Evolutionary conservation across 805 yeast genomes (phyloP), one percentile per base, ranked within the genome.

Genomic region (Candida corydali): DNA sequence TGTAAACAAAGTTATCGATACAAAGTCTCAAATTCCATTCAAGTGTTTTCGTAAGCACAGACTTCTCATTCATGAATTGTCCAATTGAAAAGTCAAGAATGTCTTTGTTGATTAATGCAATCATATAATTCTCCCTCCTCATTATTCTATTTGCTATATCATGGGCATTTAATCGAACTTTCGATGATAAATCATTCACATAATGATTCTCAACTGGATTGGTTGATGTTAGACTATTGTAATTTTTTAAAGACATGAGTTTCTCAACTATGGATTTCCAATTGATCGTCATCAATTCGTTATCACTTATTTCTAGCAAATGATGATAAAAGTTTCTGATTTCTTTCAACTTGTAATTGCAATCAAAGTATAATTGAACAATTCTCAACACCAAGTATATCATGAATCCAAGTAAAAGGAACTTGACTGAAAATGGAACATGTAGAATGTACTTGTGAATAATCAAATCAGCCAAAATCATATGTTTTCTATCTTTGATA

Each of bases 1-100:
- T 86, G 63, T 93, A 93, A 0, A 84, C 80, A 56, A 78, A 89
- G 40, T 93, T 95, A 54, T 86, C 75, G 10, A 93, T 76, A 54
- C 98, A 91, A 16, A 93, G 65, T 48, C 86, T 86, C 39, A 93
- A 67, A 55, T 91, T 91, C 98, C 98, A 93, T 51, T 93, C 98
- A 45, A 93, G 61, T 2, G 96, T 87, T 46, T 83, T 81, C 0
- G 98, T 91, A 20, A 93, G 63, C 30, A 75, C 69, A 15, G 61
- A 50, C 18, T 59, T 50, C 38, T 44, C 51, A 25, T 57, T 40
- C 8, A 40, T 29, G 4, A 38, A 38, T 40, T 53, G 12, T 32
- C 47, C 17, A 38, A 87, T 54, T 0, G 83, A 70, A 17, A 86
- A 62, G 50, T 84, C 83, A 29, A 91, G 60, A 1, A 91, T 64